These are phyloP conservation scores for Penicillium alfredii DNA, from an alignment of 495 filamentous ascomycete species.

Conservation along the genomic window DNA sequence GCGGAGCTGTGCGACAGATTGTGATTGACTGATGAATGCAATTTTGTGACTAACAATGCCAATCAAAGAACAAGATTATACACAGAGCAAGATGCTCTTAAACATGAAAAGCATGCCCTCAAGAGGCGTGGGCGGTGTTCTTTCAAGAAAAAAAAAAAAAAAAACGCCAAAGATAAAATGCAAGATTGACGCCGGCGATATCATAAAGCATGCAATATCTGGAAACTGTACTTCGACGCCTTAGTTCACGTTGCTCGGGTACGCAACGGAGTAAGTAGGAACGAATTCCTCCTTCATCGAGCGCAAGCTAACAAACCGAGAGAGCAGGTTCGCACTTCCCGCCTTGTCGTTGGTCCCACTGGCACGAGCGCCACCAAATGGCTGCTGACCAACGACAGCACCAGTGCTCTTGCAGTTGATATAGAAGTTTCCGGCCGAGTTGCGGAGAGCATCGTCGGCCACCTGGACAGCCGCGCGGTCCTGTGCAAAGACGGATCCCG, in stretches of 20 bases:
- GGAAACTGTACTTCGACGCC: background rate
- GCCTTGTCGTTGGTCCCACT: slow-evolving; percentile 93
- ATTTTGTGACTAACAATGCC: background rate
- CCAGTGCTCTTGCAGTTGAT: slow-evolving; percentile 92
- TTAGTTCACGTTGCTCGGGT: slow-evolving; percentile 66
- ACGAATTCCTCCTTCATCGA: slow-evolving; percentile 90
- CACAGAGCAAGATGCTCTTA: background rate
- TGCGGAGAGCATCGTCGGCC: slow-evolving; percentile 68
- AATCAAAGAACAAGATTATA: background rate
- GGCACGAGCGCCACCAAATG: slow-evolving; percentile 79
- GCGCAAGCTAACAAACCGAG: slow-evolving; percentile 73
- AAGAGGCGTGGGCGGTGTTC: no score
- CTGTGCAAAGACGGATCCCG: slow-evolving; percentile 70
- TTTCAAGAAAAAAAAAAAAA: slow-evolving; percentile 4
- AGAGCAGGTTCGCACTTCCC: slow-evolving; percentile 67
- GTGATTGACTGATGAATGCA: background rate
- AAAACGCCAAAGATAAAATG: slow-evolving; percentile 22
- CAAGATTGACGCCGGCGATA: slow-evolving; percentile 20
- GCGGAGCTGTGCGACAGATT: slow-evolving; percentile 33
- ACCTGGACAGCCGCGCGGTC: slow-evolving; percentile 60
- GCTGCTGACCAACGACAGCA: slow-evolving; percentile 87
- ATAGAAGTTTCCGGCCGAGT: slow-evolving; percentile 84
- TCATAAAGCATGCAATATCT: slow-evolving; percentile 20
- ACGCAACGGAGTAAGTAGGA: slow-evolving; percentile 59
- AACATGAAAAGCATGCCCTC: background rate